phyloP scores from a whole-genome alignment of 345 rosid genomes.

The Hirschfeldia incana region DNA sequence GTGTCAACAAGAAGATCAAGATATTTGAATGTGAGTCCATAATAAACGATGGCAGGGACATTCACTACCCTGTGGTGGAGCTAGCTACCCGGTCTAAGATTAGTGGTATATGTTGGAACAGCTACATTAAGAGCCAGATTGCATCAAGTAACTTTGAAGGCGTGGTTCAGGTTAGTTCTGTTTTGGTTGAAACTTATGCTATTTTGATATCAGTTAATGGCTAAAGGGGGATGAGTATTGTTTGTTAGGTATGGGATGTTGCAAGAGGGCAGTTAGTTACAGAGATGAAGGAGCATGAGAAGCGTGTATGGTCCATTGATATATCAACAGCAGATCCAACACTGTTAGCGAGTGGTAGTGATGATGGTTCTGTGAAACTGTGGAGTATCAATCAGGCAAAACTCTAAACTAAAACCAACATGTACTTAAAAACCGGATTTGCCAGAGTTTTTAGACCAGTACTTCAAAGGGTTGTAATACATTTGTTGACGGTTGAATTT shows the following conservation, averaged over 20 bases:
- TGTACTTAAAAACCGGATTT: slow-evolving; percentile 66
- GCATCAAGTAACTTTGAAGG: slow-evolving; percentile 98
- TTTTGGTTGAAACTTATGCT: neutral
- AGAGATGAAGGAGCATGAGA: slow-evolving; percentile 90
- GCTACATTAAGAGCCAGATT: slow-evolving; percentile 84
- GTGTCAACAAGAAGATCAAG: slow-evolving; percentile 92
- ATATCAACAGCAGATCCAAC: slow-evolving; percentile 91
- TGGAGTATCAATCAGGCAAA: slow-evolving; percentile 99
- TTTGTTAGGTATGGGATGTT: slow-evolving; percentile 84
- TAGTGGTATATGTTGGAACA: slow-evolving; percentile 92
- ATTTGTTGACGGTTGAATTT: slow-evolving; percentile 64
- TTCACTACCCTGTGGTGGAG: slow-evolving; percentile 94
- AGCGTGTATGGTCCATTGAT: slow-evolving; percentile 94
- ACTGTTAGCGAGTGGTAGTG: slow-evolving; percentile 92
- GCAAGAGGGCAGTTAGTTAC: slow-evolving; percentile 75
- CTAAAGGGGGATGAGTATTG: neutral
- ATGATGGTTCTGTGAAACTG: slow-evolving; percentile 90
- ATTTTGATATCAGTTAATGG: neutral
- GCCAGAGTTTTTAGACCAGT: slow-evolving; percentile 75
- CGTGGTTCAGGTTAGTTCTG: slow-evolving; percentile 74
- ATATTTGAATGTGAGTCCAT: slow-evolving; percentile 80
- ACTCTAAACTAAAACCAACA: slow-evolving; percentile 43
- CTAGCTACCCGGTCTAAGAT: slow-evolving; percentile 77
- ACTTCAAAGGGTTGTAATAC: slow-evolving; percentile 36
- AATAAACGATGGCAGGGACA: slow-evolving; percentile 67